Percentiles rank a stretch among this genome's conserved stretches.
Conservation (phyloP, 139 green algal genomes). For the Haematococcus sp. region DNA sequence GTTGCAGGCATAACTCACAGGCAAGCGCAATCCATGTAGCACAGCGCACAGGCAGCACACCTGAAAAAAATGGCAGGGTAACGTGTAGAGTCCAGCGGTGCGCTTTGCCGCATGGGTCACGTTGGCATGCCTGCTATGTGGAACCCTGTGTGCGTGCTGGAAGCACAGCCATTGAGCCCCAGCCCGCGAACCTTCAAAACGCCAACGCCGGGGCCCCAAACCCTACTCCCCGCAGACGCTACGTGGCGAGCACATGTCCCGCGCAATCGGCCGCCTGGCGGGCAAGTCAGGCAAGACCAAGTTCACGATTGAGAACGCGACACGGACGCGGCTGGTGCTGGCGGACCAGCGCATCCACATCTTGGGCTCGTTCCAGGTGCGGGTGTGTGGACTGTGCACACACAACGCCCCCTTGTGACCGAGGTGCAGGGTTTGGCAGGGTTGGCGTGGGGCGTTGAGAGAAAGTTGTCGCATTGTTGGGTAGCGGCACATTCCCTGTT, state of each 20-base stretch:
- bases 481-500: constrained; percentile 7
- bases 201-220: too few relatives aligned
- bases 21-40: too few relatives aligned
- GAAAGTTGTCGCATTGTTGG: neutral
- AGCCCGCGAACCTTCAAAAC: too few relatives aligned
- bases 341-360: constrained; percentile 97
- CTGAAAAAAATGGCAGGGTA: too few relatives aligned
- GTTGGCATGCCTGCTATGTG: too few relatives aligned
- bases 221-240: constrained; percentile 73
- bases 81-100: too few relatives aligned
- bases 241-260: constrained; percentile 92
- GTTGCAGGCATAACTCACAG: neutral
- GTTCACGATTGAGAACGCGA: constrained; percentile 99
- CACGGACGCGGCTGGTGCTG: constrained; percentile 93
- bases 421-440: neutral
- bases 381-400: too few relatives aligned
- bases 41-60: too few relatives aligned
- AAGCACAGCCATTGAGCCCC: too few relatives aligned
- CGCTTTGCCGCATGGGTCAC: too few relatives aligned
- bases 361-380: constrained; percentile 81
- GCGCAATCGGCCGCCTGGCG: constrained; percentile 90
- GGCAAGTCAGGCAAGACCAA: constrained; percentile 98
- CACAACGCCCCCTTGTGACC: constrained; percentile 40
- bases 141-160: too few relatives aligned
- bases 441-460: neutral